Percentiles rank a stretch among this genome's conserved stretches.
These are phyloP conservation scores for Candolleomyces eurysporus DNA, from an alignment of 768 basidiomycete species.

Conservation along the genomic window DNA sequence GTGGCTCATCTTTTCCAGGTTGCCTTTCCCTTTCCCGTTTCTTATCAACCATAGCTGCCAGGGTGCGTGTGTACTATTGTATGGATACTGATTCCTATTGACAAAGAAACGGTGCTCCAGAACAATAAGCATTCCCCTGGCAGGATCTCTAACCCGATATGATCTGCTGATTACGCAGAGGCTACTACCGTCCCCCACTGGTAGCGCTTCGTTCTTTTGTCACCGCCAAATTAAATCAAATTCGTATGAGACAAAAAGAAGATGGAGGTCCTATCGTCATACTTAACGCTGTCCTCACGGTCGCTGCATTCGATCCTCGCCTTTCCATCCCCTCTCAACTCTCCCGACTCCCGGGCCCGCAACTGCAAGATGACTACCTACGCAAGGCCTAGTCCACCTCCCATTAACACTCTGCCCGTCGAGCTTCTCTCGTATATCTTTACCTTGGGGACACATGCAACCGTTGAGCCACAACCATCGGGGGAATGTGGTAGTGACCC, in stretches of 20 bases:
- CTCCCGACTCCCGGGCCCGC: background rate
- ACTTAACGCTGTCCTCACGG: conserved; percentile 25
- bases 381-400: conserved; percentile 11
- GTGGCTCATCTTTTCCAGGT: conserved; percentile 13
- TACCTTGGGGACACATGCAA: conserved; percentile 39
- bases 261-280: conserved; percentile 16
- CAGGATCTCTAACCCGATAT: conserved; percentile 26
- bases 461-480: conserved; percentile 10
- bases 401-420: conserved; percentile 47
- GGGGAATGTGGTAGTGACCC: conserved; percentile 16
- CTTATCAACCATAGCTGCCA: conserved; percentile 17
- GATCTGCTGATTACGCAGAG: conserved; percentile 26
- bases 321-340: conserved; percentile 11
- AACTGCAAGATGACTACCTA: conserved; percentile 14
- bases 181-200: conserved; percentile 9
- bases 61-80: conserved; percentile 22
- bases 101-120: conserved; percentile 12
- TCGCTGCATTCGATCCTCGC: conserved; percentile 13
- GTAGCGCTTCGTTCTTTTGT: conserved; percentile 36
- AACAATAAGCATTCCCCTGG: conserved; percentile 30
- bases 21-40: conserved; percentile 12
- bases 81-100: conserved; percentile 13
- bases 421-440: conserved; percentile 61
- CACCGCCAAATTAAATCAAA: conserved; percentile 24
- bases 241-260: conserved; percentile 21